Base-by-base conservation (phyloP, 495 filamentous ascomycete species). In the Hypoxylon fragiforme region DNA sequence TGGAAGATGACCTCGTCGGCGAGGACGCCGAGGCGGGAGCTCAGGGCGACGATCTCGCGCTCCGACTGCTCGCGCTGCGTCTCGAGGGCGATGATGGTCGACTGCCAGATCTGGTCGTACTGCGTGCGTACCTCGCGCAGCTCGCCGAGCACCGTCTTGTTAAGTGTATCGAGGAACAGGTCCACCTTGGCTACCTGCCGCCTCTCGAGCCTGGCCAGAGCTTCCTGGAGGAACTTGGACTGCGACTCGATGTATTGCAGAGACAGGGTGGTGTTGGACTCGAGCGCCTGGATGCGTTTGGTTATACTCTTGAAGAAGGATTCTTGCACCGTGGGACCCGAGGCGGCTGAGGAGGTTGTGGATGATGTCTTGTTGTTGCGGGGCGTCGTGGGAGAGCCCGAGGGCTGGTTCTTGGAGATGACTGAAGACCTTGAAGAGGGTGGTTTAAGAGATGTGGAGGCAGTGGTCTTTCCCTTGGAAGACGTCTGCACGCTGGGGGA, bases 181-280 rank as follows among this genome's bases (percentile, higher is more conserved):
- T 83, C 85, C 5, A 92, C 91, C 66, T 94, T 95, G 22, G 81
- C 74, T 24, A 95, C 76, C 65, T 98, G 94, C 16, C 88, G 84
- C 61, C 89, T 90, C 65, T 97, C 92, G 34, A 95, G 89, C 66
- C 91, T 91, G 36, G 81, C 82, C 59, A 98, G 94, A 1, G 92
- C 91, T 45, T 96, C 91, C 13, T 92, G 88, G 2, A 98, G 79
- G 44, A 96, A 89, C 35, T 84, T 85, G 12, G 94, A 97, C 65
- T 98, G 94, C 42, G 94, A 88, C 73, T 97, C 92, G 57, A 98
- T 97, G 66, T 97, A 98, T 61, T 95, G 89, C 2, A 98, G 80
- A 0, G 91, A 96, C 20, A 98, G 77, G 2, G 91, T 94, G 5
- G 90, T 90, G 70, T 97, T 97, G 15, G 89, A 82, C 69, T 98